Conservation (phyloP, 139 green algal genomes). For the Nannochloris sp. region DNA sequence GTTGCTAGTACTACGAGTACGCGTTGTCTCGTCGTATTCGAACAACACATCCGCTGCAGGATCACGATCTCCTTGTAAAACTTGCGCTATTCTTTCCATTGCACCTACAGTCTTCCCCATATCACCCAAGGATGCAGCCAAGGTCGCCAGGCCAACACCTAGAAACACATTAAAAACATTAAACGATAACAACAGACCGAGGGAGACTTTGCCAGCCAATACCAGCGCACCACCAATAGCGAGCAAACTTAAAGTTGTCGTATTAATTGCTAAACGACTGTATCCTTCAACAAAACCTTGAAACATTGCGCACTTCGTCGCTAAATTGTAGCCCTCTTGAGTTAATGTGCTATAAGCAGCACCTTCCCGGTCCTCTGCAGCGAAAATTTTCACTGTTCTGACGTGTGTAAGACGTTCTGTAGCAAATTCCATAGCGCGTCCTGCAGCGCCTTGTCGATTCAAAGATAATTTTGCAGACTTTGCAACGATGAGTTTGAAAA, state of each 20-base stretch:
- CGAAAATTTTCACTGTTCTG: constrained; percentile 31
- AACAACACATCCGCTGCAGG: neutral
- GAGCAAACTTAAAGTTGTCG: constrained; percentile 21
- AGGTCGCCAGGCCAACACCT: constrained; percentile 9
- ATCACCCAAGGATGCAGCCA: constrained; percentile 22
- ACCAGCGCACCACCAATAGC: constrained; percentile 25
- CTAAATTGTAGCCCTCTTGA: neutral
- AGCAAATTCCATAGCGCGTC: constrained; percentile 18
- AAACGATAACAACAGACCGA: constrained; percentile 13
- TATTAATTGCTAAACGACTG: constrained; percentile 24
- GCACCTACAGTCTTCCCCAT: constrained; percentile 26
- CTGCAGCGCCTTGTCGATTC: constrained; percentile 12
- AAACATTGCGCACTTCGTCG: constrained; percentile 15
- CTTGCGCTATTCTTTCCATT: constrained; percentile 14
- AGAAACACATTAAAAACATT: constrained; percentile 31
- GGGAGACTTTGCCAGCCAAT: neutral
- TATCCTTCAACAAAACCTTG: constrained; percentile 31
- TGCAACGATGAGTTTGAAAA: constrained; percentile 17
- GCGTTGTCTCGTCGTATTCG: neutral
- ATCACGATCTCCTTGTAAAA: neutral
- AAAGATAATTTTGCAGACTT: constrained; percentile 11
- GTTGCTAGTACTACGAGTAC: neutral
- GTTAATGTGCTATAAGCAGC: neutral
- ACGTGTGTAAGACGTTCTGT: constrained; percentile 16
- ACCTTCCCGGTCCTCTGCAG: constrained; percentile 9